Percentiles rank a stretch among this genome's conserved stretches.
These are phyloP conservation scores for Dipteronia dyeriana DNA, from an alignment of 345 rosid species.

Conservation along the genomic window DNA sequence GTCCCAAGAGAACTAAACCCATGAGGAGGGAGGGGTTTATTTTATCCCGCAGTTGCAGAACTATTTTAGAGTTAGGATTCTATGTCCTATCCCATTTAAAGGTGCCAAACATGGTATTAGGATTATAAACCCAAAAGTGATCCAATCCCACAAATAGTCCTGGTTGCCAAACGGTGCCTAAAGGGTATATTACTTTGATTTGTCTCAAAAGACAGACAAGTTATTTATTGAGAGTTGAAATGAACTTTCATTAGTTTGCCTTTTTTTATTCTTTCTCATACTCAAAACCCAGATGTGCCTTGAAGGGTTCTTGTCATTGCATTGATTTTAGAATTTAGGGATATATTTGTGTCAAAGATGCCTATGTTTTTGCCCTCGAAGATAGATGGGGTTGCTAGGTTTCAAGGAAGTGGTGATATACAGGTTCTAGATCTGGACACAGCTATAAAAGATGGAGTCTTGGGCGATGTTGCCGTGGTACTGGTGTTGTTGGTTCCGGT, in stretches of 20 bases:
- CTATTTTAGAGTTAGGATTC: no score
- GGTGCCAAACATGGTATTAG: no score
- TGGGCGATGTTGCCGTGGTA: constrained; percentile 52
- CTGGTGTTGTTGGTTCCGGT: constrained; percentile 38
- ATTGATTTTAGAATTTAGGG: constrained; percentile 18
- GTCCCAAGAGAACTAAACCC: no score
- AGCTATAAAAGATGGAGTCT: constrained; percentile 68
- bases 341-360: constrained; percentile 37
- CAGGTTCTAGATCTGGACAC: constrained; percentile 70
- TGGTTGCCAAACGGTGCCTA: no score
- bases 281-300: constrained; percentile 30
- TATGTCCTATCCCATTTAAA: no score
- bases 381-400: constrained; percentile 41
- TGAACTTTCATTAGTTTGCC: constrained; percentile 9
- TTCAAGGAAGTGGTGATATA: constrained; percentile 45
- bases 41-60: no score
- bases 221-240: neutral
- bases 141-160: no score
- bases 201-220: constrained; percentile 23
- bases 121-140: no score
- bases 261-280: constrained; percentile 17
- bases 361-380: constrained; percentile 53
- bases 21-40: no score
- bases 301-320: constrained; percentile 30
- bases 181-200: constrained; percentile 17